Conservation (phyloP, 768 basidiomycete genomes). For the Antrodiella citrinella region DNA sequence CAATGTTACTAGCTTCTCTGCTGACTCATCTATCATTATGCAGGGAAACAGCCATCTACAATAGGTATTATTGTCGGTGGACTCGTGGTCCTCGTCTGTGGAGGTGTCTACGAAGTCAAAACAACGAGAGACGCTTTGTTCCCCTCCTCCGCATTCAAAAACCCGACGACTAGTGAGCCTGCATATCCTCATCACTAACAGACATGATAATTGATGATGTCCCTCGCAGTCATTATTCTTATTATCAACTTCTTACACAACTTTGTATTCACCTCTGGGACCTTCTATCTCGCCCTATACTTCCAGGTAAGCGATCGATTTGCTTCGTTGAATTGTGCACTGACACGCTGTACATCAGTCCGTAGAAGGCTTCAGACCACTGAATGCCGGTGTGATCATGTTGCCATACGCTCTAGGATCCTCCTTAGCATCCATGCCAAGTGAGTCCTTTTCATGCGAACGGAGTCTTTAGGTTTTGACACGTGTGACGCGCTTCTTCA, state of each 20-base stretch:
- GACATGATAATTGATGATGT: neutral
- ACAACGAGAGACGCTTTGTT: constrained; percentile 68
- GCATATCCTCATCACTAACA: neutral
- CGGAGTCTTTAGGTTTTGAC: constrained; percentile 4
- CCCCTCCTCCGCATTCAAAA: constrained; percentile 53
- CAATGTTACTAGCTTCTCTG: too few species aligned
- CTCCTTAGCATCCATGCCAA: constrained; percentile 74
- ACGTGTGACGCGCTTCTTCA: constrained; percentile 2
- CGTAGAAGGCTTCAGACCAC: constrained; percentile 60
- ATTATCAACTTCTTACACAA: constrained; percentile 73
- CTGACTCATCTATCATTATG: too few species aligned
- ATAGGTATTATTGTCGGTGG: constrained; percentile 54
- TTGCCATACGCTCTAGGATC: constrained; percentile 83
- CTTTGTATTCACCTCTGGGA: constrained; percentile 75
- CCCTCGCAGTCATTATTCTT: constrained; percentile 49
- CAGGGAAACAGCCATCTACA: constrained; percentile 61
- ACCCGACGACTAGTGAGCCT: constrained; percentile 49
- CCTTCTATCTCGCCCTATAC: constrained; percentile 79
- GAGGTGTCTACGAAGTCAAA: constrained; percentile 58
- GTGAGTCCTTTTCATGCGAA: constrained; percentile 10
- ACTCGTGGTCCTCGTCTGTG: constrained; percentile 42
- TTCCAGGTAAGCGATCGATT: constrained; percentile 50
- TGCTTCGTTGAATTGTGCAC: neutral
- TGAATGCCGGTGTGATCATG: constrained; percentile 66
- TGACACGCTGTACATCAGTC: constrained; percentile 34